phyloP scores from a whole-genome alignment of 108 stramenopile species.

The Nitzschia sp. region DNA sequence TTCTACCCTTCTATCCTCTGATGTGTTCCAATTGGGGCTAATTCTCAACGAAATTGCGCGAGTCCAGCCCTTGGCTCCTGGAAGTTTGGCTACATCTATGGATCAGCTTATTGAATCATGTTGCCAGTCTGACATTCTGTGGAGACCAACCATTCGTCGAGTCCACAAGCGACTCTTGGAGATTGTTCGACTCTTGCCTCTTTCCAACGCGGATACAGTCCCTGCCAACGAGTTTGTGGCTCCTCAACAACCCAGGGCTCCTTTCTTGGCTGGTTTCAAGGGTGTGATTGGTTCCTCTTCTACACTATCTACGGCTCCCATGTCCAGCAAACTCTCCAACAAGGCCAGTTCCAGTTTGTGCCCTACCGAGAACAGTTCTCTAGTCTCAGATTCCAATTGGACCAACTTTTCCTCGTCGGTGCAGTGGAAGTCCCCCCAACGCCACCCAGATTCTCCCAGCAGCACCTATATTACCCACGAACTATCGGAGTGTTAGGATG shows the following conservation, averaged over 20 bases:
- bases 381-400: not conserved
- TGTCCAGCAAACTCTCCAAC: not conserved
- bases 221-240: not conserved
- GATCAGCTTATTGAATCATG: slow-evolving; percentile 7
- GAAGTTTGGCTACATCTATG: not conserved
- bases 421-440: not conserved
- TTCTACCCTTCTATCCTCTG: not conserved
- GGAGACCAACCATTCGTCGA: not conserved
- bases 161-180: slow-evolving; percentile 6
- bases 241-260: not conserved
- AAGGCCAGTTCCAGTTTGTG: not conserved
- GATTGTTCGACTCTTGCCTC: slow-evolving; percentile 1
- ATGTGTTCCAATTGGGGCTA: slow-evolving; percentile 5
- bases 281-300: not conserved
- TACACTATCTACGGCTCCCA: not conserved
- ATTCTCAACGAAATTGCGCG: slow-evolving; percentile 1
- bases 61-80: not conserved
- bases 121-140: not conserved
- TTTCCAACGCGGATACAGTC: not conserved
- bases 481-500: not conserved
- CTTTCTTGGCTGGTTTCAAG: not conserved
- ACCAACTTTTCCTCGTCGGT: not conserved
- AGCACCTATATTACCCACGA: not conserved
- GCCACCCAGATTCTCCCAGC: not conserved
- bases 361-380: not conserved